Conservation (phyloP, 768 basidiomycete genomes). For the Leccinum imitatum region DNA sequence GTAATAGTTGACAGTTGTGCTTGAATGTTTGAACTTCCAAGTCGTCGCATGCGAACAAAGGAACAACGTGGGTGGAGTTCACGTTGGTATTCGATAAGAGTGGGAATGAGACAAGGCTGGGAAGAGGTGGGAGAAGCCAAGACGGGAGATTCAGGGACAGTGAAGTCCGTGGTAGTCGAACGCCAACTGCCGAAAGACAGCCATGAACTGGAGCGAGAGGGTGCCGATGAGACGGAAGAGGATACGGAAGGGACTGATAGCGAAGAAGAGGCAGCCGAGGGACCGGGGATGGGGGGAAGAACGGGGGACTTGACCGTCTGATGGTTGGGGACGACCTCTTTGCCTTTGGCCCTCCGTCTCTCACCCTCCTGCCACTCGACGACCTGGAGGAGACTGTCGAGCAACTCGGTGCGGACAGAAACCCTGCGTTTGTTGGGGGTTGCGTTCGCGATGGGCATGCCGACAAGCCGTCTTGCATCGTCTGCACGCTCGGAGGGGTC, state of each 20-base stretch:
- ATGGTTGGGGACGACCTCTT: slow-evolving; percentile 37
- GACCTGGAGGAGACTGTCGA: slow-evolving; percentile 44
- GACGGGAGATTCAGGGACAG: slow-evolving; percentile 34
- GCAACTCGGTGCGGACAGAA: slow-evolving; percentile 35
- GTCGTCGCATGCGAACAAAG: slow-evolving; percentile 28
- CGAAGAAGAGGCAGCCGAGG: slow-evolving; percentile 22
- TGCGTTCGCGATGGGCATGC: slow-evolving; percentile 20
- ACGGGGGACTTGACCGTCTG: slow-evolving; percentile 13
- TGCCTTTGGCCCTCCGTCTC: slow-evolving; percentile 38
- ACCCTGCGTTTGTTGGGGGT: slow-evolving; percentile 19
- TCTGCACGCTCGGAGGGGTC: slow-evolving; percentile 35
- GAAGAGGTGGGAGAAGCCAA: slow-evolving; percentile 31
- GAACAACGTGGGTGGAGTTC: slow-evolving; percentile 38
- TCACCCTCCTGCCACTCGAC: slow-evolving; percentile 44
- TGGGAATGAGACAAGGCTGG: slow-evolving; percentile 30
- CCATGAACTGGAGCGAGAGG: slow-evolving; percentile 42
- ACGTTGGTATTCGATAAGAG: slow-evolving; percentile 28
- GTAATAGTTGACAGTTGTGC: no score
- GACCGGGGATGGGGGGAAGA: slow-evolving; percentile 17
- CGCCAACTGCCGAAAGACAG: slow-evolving; percentile 44
- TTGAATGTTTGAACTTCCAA: no score
- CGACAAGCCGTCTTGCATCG: slow-evolving; percentile 31
- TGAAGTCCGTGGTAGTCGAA: slow-evolving; percentile 27
- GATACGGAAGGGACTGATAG: slow-evolving; percentile 24
- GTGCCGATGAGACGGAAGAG: slow-evolving; percentile 22